Base-by-base conservation (phyloP, 768 basidiomycete genomes). In the Suillus spraguei region DNA sequence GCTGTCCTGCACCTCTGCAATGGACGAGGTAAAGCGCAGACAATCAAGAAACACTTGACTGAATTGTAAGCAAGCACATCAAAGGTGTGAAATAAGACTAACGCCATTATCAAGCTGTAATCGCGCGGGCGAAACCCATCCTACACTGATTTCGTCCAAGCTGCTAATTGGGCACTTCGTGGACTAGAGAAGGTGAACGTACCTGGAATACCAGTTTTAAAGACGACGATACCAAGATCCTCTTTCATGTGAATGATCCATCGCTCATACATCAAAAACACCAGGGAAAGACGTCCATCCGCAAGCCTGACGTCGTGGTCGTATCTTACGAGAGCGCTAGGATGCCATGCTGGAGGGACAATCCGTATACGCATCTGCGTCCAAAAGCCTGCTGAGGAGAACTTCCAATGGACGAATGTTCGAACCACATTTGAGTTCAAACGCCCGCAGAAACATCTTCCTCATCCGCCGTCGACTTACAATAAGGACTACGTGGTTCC, bases 211-310 rank as follows among this genome's bases (percentile, higher is more conserved):
- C 36, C 38, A 17, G 22, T 2, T 28, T 16, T 16, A 14, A 55
- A 7, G 1, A 28, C 10, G 17, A 38, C 2, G 36, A 55, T 9
- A 24, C 22, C 14, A 22, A 20, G 7, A 38, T 61, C 10, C 3
- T 56, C 3, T 61, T 61, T 50, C 42, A 61, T 17, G 7, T 13
- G 17, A 54, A 61, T 24, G 60, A 61, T 36, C 50, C 55, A 56
- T n/a, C 24, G 22, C 5, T 2, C 36, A 32, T 61, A 24, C 11
- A 8, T 14, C 60, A 61, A 28, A 4, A 8, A 6, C 60, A 61
- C 10, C 44, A 61, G 38, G 50, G 60, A 7, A 9, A 16, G 10
- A n/a, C 13, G 20, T 61, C 60, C 17, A 39, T 7, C n/a, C 52
- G 52, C 46, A 61, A 56, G 46, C 52, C 60, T 36, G 60, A 28